Evolutionary conservation across 352 stramenopile species (phyloP), one percentile per base, ranked within the genome.

Genomic region (Phytophthora fragariaefolia): DNA sequence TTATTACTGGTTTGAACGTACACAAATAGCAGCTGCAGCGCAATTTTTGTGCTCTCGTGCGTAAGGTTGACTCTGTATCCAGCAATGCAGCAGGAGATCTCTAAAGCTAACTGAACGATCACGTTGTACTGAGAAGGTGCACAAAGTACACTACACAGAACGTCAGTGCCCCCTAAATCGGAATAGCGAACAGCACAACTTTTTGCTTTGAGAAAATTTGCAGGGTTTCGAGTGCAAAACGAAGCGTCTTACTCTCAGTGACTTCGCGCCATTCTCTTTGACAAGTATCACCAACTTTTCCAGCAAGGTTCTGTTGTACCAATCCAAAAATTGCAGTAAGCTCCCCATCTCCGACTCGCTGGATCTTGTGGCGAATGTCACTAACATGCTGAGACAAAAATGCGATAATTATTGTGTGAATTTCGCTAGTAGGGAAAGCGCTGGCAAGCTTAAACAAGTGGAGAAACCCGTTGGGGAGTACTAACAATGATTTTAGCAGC

Each of bases 51-150:
- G 3, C 48, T 64, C 22, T 59, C 48, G 3, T 68, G 27, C 1
- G 22, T 6, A 5, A 80, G 9, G 49, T 71, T 62, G 24, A 63
- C 73, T 71, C 72, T 64, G n/a, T 80, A 63, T 10, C 58, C 48
- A 22, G 75, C 75, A 23, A 86, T 45, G 36, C 71, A 76, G 32
- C 69, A 83, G 45, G 63, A 80, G 6, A 77, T 70, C 52, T 86
- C 73, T 4, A 86, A 45, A 23, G 66, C 66, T 9, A 76, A 48
- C 17, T 69, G 18, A 30, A 70, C 51, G 12, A 30, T 71, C 3
- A 28, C 27, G 57, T 77, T 47, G 20, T 77, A 63, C 45, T 80
- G 73, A 6, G 63, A 66, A 12, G 75, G 71, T 4, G 63, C 66
- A 38, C 72, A 76, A 30, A 86, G 50, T 4, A 82, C 46, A 30